phyloP scores from a whole-genome alignment of 306 rosid genomes.

The Psophocarpus tetragonolobus region DNA sequence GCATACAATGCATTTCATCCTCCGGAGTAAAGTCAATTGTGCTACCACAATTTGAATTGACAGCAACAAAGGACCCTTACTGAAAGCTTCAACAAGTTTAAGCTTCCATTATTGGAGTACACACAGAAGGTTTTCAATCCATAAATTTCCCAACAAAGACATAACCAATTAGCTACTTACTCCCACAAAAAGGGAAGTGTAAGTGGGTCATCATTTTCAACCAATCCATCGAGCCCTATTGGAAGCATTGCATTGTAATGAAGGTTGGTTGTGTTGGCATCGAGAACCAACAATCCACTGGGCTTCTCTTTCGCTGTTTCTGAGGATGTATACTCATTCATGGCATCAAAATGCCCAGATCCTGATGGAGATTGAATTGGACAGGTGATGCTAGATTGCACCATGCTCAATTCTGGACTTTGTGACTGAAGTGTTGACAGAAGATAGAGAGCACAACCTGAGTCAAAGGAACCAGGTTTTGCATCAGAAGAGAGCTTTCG shows the following conservation, averaged over 20 bases:
- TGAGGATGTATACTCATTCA: conserved; percentile 35
- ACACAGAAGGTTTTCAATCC: conserved; percentile 22
- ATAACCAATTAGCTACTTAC: conserved; percentile 31
- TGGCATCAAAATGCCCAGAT: conserved; percentile 38
- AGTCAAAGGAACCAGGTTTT: conserved; percentile 49
- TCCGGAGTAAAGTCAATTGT: not conserved
- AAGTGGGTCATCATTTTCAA: conserved; percentile 50
- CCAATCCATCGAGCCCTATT: conserved; percentile 50
- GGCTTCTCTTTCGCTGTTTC: conserved; percentile 38
- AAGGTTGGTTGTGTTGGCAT: conserved; percentile 41
- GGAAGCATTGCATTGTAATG: conserved; percentile 48
- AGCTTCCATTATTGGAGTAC: conserved; percentile 21
- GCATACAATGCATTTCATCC: conserved; percentile 16
- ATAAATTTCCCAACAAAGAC: conserved; percentile 18
- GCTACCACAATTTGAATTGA: not conserved
- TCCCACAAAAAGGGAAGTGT: conserved; percentile 70
- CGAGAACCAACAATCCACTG: conserved; percentile 27
- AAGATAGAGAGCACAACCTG: conserved; percentile 99
- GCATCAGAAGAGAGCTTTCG: conserved; percentile 47
- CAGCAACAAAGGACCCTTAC: not conserved
- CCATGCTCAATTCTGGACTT: conserved; percentile 45
- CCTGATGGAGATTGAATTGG: conserved; percentile 48
- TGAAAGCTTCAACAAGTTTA: conserved; percentile 31
- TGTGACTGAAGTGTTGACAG: conserved; percentile 83
- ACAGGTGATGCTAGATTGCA: conserved; percentile 48